Evolutionary conservation across 169 alveolate genomes (phyloP).

Genomic region (Perkinsus olseni): DNA sequence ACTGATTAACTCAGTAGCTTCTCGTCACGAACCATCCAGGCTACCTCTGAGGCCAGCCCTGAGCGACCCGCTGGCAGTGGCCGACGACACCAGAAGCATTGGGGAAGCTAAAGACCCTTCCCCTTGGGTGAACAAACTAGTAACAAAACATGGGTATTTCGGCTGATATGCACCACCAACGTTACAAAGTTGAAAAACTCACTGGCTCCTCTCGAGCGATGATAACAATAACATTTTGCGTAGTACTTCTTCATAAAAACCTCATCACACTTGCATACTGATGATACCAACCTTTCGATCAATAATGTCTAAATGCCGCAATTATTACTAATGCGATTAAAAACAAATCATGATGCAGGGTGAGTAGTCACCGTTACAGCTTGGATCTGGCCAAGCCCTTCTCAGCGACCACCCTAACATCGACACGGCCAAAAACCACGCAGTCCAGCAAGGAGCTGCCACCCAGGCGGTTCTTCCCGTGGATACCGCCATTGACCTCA

Average conservation of each 20-base stretch:
- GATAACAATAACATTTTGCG: not conserved
- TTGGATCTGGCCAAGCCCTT: not conserved
- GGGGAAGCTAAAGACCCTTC: not conserved
- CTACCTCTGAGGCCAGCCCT: not conserved
- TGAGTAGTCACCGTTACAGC: not conserved
- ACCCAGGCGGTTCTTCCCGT: conserved; percentile 53
- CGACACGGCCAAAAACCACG: conserved; percentile 49
- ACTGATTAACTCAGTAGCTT: not conserved
- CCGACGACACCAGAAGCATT: not conserved
- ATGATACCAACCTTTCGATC: not conserved
- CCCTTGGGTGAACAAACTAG: not conserved
- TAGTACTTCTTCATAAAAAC: not conserved
- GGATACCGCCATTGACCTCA: conserved; percentile 54
- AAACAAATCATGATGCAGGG: not conserved
- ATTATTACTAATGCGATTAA: not conserved
- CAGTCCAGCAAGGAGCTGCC: conserved; percentile 52
- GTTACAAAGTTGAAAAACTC: not conserved
- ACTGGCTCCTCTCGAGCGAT: not conserved
- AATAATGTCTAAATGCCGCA: not conserved
- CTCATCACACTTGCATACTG: not conserved
- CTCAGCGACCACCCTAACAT: not conserved
- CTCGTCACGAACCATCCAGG: not conserved
- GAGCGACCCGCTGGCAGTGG: not conserved
- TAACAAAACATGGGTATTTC: not conserved
- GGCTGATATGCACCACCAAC: not conserved